Conservation (phyloP, 1,139 yeast genomes). For the Yamadazyma triangularis region DNA sequence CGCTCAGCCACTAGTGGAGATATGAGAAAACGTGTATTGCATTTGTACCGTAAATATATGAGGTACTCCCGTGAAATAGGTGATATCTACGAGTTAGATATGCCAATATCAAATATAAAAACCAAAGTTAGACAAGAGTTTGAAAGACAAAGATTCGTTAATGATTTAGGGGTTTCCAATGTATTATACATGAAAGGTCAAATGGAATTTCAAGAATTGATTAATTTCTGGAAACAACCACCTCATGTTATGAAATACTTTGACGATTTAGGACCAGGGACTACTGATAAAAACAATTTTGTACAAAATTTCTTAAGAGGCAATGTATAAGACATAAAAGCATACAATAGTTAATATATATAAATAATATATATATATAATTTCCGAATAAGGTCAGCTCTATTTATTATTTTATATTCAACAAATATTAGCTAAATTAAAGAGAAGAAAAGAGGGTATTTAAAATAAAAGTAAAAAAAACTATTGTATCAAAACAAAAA, state of each 20-base stretch:
- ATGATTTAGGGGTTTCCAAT: conserved; percentile 61
- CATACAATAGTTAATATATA: neutral
- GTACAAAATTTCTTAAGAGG: conserved; percentile 75
- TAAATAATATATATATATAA: conserved; percentile 1
- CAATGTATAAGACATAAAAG: conserved; percentile 13
- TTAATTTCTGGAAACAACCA: conserved; percentile 89
- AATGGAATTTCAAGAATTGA: conserved; percentile 86
- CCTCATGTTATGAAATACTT: conserved; percentile 83
- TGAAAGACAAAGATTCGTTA: conserved; percentile 74
- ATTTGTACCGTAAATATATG: conserved; percentile 68
- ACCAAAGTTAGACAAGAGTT: conserved; percentile 87
- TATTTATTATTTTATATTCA: neutral
- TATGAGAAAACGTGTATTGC: conserved; percentile 60
- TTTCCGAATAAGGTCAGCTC: neutral
- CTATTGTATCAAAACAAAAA: conserved; percentile 1
- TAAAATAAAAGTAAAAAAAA: conserved; percentile 1
- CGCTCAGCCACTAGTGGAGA: conserved; percentile 61
- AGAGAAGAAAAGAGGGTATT: conserved; percentile 3
- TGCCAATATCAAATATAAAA: conserved; percentile 77
- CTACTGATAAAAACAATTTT: conserved; percentile 49
- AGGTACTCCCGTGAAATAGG: conserved; percentile 62
- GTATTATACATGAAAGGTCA: conserved; percentile 77
- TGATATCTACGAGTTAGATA: conserved; percentile 72
- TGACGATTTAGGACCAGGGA: conserved; percentile 55
- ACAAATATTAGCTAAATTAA: neutral